These are phyloP conservation scores for Bipolaris victoriae DNA, from an alignment of 2,329 filamentous ascomycete species.

Conservation along the genomic window DNA sequence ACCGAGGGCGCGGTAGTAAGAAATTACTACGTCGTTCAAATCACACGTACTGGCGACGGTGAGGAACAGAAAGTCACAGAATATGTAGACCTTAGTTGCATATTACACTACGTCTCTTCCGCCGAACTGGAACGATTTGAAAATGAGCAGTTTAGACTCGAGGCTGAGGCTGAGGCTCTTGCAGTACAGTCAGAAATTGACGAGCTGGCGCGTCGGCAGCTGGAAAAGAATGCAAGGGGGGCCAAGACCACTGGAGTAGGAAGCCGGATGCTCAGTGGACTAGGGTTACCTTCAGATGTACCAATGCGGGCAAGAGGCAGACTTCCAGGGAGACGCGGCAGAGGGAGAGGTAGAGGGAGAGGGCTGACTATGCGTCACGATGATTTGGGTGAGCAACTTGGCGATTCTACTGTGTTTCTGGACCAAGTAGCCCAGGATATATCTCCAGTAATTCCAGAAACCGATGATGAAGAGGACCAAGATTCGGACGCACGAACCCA, in stretches of 20 bases:
- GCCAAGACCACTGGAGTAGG: conserved; percentile 15
- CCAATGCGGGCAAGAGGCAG: conserved; percentile 18
- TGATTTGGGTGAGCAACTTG: conserved; percentile 2
- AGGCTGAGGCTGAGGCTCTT: conserved; percentile 36
- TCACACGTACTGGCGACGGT: conserved; percentile 13
- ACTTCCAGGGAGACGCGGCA: conserved; percentile 19
- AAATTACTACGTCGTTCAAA: conserved; percentile 36
- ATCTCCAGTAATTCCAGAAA: conserved; percentile 12
- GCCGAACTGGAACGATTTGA: conserved; percentile 43
- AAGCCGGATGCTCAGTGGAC: conserved; percentile 17
- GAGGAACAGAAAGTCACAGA: conserved; percentile 15
- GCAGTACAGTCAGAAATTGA: conserved; percentile 29
- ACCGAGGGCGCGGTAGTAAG: conserved; percentile 31
- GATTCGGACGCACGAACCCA: conserved; percentile 5
- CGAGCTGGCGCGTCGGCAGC: conserved; percentile 22
- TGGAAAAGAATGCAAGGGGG: conserved; percentile 35
- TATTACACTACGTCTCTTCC: conserved; percentile 38
- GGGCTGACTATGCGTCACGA: conserved; percentile 6
- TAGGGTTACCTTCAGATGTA: conserved; percentile 14
- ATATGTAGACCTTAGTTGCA: conserved; percentile 37
- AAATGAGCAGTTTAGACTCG: conserved; percentile 38
- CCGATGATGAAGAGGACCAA: conserved; percentile 19
- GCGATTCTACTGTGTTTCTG: conserved; percentile 8
- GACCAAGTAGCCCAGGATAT: conserved; percentile 20
- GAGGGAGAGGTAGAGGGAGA: conserved; percentile 21